Conservation (phyloP, 106 monocot genomes). For the Xerophyta viscosa region DNA sequence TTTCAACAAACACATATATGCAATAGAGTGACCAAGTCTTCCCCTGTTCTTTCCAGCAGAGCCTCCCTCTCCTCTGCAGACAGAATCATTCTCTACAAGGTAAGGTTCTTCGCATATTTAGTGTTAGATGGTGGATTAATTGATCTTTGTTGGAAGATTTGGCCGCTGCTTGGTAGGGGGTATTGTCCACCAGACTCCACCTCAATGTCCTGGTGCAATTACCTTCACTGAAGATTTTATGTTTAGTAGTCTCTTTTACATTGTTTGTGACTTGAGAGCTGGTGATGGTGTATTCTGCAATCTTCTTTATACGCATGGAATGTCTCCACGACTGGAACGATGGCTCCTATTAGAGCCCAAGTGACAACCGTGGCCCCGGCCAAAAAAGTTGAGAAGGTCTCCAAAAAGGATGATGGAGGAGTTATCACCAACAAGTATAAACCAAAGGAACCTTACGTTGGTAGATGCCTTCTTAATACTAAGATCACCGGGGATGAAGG, state of each 20-base stretch:
- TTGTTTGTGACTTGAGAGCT: neutral
- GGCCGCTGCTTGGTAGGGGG: no score
- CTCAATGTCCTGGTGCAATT: no score
- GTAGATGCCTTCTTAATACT: constrained; percentile 87
- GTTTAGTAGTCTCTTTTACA: no score
- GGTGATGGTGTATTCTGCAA: constrained; percentile 10
- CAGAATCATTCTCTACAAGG: constrained; percentile 29
- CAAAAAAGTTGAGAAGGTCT: constrained; percentile 46
- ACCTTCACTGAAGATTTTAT: no score
- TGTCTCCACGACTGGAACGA: neutral
- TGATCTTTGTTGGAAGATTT: no score
- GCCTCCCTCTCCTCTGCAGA: constrained; percentile 30
- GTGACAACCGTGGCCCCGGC: constrained; percentile 68
- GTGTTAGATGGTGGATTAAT: no score
- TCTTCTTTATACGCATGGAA: constrained; percentile 16
- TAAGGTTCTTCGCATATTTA: neutral
- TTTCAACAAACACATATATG: no score
- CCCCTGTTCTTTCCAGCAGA: constrained; percentile 23
- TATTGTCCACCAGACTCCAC: no score
- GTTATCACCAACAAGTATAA: constrained; percentile 76
- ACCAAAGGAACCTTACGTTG: constrained; percentile 72
- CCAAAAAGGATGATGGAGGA: constrained; percentile 87
- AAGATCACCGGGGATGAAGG: constrained; percentile 97
- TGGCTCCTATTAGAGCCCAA: constrained; percentile 31
- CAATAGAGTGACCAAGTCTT: no score